These are phyloP conservation scores for Leccinum subrobustum DNA, from an alignment of 1,284 basidiomycete genomes.

Conservation along the genomic window DNA sequence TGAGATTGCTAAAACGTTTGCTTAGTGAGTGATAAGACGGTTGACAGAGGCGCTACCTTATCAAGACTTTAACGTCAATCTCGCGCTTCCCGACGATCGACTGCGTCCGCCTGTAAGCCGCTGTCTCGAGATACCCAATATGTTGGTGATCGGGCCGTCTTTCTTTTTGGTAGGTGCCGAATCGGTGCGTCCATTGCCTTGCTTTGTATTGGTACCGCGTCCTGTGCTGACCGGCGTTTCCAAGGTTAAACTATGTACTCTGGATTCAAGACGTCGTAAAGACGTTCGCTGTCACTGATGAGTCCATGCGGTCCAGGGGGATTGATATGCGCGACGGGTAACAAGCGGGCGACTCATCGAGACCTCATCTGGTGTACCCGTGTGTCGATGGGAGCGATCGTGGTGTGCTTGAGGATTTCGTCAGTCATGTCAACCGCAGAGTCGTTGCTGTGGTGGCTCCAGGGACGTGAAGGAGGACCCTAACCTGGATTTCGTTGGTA, in stretches of 20 bases:
- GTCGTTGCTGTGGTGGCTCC: conserved; percentile 14
- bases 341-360: too few species aligned
- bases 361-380: conserved; percentile 37
- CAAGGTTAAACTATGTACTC: too few species aligned
- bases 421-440: conserved; percentile 51
- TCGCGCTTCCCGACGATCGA: conserved; percentile 67
- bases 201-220: too few species aligned
- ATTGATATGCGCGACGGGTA: too few species aligned
- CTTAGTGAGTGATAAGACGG: conserved; percentile 43
- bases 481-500: background rate
- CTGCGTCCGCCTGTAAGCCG: conserved; percentile 80
- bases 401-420: conserved; percentile 65
- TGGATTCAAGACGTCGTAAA: conserved; percentile 20
- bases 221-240: too few species aligned
- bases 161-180: too few species aligned
- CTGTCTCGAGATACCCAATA: background rate
- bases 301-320: too few species aligned
- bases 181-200: too few species aligned
- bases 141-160: too few species aligned
- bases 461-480: background rate
- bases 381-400: conserved; percentile 69
- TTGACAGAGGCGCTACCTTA: conserved; percentile 76
- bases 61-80: conserved; percentile 69
- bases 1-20: background rate
- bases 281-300: too few species aligned